A percentile compares a stretch with the other conserved stretches of the same genome.
Conservation (phyloP, 1,139 yeast genomes). For the Debaryomyces nepalensis region DNA sequence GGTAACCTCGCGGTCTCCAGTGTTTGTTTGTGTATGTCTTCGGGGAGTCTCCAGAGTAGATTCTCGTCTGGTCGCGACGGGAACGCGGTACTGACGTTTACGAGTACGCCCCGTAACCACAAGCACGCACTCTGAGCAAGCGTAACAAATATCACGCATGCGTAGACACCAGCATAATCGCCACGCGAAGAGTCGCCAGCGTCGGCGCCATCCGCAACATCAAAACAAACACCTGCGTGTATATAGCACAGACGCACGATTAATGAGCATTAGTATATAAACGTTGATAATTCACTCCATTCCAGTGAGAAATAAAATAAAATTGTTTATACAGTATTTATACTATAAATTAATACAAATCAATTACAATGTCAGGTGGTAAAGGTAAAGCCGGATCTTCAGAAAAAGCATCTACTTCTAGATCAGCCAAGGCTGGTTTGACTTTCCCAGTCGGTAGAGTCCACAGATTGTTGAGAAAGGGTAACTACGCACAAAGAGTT, state of each 20-base stretch:
- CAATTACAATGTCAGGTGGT: slow-evolving; percentile 52
- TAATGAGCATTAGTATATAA: slow-evolving; percentile 11
- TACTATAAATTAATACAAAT: slow-evolving; percentile 19
- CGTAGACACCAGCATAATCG: background rate
- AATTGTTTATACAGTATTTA: slow-evolving; percentile 10
- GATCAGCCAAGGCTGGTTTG: slow-evolving; percentile 59
- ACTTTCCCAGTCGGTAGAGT: slow-evolving; percentile 62
- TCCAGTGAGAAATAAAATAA: background rate
- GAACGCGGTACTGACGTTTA: slow-evolving; percentile 5
- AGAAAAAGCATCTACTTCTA: slow-evolving; percentile 57
- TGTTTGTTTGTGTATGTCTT: slow-evolving; percentile 9
- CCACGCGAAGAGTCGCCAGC: background rate
- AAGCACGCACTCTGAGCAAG: slow-evolving; percentile 6
- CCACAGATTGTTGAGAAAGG: slow-evolving; percentile 59
- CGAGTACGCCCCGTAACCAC: background rate
- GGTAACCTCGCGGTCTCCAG: slow-evolving; percentile 7
- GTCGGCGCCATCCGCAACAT: slow-evolving; percentile 4
- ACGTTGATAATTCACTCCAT: slow-evolving; percentile 12
- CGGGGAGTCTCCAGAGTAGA: slow-evolving; percentile 6
- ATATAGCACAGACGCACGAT: slow-evolving; percentile 4
- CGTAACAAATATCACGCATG: slow-evolving; percentile 9
- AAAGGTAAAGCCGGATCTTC: slow-evolving; percentile 58
- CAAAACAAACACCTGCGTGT: slow-evolving; percentile 13
- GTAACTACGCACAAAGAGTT: slow-evolving; percentile 60
- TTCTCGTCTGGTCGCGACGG: slow-evolving; percentile 5